Conservation (phyloP, 805 yeast species). For the Wickerhamomyces bovis region DNA sequence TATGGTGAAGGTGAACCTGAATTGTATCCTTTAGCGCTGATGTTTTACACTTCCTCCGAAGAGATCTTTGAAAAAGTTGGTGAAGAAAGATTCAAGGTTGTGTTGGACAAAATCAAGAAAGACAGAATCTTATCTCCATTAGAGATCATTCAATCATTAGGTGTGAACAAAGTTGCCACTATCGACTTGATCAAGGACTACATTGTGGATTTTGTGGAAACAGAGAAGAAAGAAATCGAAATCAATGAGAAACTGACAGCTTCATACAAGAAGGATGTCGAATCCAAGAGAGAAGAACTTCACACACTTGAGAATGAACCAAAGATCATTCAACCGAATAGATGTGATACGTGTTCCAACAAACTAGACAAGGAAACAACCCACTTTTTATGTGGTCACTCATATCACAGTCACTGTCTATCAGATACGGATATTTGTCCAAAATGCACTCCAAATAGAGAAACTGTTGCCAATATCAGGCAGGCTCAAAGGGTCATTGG, state of each 20-base stretch:
- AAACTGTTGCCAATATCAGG: constrained; percentile 54
- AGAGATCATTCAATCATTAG: constrained; percentile 67
- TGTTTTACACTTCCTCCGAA: constrained; percentile 53
- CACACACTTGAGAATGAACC: constrained; percentile 34
- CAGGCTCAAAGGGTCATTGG: constrained; percentile 56
- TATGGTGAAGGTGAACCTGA: constrained; percentile 61
- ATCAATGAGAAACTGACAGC: constrained; percentile 61
- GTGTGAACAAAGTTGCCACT: constrained; percentile 55
- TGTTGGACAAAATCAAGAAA: constrained; percentile 49
- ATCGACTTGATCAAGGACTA: constrained; percentile 70
- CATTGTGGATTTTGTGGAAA: constrained; percentile 52
- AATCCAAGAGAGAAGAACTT: constrained; percentile 47
- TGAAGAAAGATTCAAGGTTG: constrained; percentile 36
- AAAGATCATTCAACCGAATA: constrained; percentile 33
- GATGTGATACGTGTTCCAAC: constrained; percentile 21
- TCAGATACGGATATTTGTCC: constrained; percentile 63
- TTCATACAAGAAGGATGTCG: constrained; percentile 63
- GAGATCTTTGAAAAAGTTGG: constrained; percentile 47
- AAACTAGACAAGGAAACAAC: constrained; percentile 71
- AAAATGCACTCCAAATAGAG: constrained; percentile 64
- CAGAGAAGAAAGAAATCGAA: constrained; percentile 57
- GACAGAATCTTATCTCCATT: constrained; percentile 59
- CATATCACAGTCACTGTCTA: constrained; percentile 79
- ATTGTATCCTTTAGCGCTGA: constrained; percentile 58
- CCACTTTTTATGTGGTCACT: constrained; percentile 82